Conservation (phyloP, 805 yeast species). For the Metschnikowia peoriensis region DNA sequence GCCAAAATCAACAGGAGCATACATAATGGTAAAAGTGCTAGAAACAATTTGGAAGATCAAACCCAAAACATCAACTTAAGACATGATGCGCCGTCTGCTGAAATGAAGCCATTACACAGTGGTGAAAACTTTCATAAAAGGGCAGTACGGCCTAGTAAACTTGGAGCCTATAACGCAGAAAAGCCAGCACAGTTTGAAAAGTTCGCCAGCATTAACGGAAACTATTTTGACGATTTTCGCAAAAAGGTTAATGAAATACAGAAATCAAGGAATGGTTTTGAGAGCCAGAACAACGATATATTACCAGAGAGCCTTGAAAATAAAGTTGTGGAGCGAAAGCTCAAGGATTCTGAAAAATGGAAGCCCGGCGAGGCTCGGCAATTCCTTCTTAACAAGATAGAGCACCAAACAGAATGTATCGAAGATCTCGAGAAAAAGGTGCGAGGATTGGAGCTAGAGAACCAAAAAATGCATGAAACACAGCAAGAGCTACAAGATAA, state of each 20-base stretch:
- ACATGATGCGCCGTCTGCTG: too few relatives aligned
- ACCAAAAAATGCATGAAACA: constrained; percentile 5
- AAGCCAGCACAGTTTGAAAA: not conserved
- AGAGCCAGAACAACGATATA: not conserved
- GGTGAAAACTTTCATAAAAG: not conserved
- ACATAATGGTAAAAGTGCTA: not conserved
- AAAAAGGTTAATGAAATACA: constrained; percentile 24
- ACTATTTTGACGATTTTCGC: constrained; percentile 21
- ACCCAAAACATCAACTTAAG: not conserved
- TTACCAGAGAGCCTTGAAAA: not conserved
- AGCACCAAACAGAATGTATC: constrained; percentile 13
- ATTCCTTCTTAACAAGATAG: constrained; percentile 12
- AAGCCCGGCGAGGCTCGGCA: constrained; percentile 9
- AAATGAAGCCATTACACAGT: too few relatives aligned
- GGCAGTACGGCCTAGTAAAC: not conserved
- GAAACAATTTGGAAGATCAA: not conserved
- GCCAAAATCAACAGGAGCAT: not conserved
- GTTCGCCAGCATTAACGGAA: not conserved
- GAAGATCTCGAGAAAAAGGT: constrained; percentile 15
- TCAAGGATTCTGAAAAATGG: constrained; percentile 2
- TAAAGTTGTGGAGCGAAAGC: not conserved
- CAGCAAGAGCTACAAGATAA: not conserved
- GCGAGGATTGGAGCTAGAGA: constrained; percentile 9
- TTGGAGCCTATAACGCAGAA: not conserved
- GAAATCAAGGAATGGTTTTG: not conserved